phyloP scores from a whole-genome alignment of 2,329 filamentous ascomycete species.

The Diaporthe velutina region DNA sequence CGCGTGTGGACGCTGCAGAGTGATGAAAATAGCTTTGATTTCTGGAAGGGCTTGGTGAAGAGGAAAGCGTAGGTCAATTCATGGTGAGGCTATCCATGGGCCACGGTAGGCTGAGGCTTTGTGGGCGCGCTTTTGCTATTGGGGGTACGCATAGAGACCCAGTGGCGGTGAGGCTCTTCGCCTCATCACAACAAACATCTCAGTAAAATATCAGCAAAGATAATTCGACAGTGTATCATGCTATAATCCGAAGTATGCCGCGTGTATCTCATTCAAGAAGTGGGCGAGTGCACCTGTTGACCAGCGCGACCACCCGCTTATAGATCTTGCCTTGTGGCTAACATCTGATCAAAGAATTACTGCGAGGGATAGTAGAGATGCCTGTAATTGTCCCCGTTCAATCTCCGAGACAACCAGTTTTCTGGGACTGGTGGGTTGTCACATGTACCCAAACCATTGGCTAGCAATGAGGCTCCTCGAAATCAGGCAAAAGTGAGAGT shows the following conservation, averaged over 20 bases:
- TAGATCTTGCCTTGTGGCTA: no score
- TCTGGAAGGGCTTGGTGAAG: conserved; percentile 88
- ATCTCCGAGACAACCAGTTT: neutral
- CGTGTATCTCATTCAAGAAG: neutral
- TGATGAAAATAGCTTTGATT: conserved; percentile 98
- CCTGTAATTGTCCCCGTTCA: no score
- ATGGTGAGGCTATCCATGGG: neutral
- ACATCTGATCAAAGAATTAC: no score
- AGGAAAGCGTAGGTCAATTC: conserved; percentile 71
- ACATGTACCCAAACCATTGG: neutral
- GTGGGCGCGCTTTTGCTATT: neutral
- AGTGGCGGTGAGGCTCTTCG: neutral
- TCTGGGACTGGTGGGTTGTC: neutral
- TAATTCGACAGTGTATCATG: neutral
- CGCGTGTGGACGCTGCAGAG: conserved; percentile 88
- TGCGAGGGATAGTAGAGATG: no score
- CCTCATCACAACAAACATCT: neutral
- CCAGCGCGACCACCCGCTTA: no score
- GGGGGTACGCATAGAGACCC: neutral
- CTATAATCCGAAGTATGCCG: neutral
- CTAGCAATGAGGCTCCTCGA: neutral
- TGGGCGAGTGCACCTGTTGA: neutral
- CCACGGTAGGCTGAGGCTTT: neutral
- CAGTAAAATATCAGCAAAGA: neutral
- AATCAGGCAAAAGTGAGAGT: neutral